phyloP scores from a whole-genome alignment of 2,329 filamentous ascomycete genomes.

The Nemania sp. region DNA sequence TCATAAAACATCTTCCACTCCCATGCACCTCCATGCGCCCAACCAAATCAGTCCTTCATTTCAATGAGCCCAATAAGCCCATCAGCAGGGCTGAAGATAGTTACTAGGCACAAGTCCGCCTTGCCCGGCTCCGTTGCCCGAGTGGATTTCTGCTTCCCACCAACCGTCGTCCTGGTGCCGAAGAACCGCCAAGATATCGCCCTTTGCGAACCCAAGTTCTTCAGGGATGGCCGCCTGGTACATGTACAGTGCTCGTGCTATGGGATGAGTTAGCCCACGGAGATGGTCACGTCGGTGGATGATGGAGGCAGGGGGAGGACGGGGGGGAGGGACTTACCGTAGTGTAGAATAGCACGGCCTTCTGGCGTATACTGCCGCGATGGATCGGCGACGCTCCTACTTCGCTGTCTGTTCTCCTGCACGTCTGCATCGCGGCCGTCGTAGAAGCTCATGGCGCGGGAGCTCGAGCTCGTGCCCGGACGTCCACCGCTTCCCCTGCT shows the following conservation, averaged over 20 bases:
- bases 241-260: constrained; percentile 92
- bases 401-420: constrained; percentile 67
- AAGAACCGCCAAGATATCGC: constrained; percentile 88
- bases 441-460: constrained; percentile 67
- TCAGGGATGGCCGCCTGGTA: constrained; percentile 96
- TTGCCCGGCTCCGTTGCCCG: constrained; percentile 65
- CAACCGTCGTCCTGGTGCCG: constrained; percentile 96
- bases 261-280: constrained; percentile 38
- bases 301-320: background rate
- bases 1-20: background rate
- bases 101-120: constrained; percentile 76
- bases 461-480: constrained; percentile 58
- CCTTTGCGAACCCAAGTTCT: constrained; percentile 91
- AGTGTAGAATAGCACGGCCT: constrained; percentile 89
- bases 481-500: constrained; percentile 61
- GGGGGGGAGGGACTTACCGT: constrained; percentile 76
- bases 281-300: background rate
- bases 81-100: constrained; percentile 66
- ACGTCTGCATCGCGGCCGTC: constrained; percentile 60
- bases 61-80: background rate
- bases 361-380: constrained; percentile 87
- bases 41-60: too few relatives aligned
- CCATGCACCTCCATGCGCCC: too few relatives aligned
- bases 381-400: constrained; percentile 87
- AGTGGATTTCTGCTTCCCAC: constrained; percentile 97